These are phyloP conservation scores for Rhodotorula babjevae DNA, from an alignment of 768 basidiomycete species.

Conservation along the genomic window DNA sequence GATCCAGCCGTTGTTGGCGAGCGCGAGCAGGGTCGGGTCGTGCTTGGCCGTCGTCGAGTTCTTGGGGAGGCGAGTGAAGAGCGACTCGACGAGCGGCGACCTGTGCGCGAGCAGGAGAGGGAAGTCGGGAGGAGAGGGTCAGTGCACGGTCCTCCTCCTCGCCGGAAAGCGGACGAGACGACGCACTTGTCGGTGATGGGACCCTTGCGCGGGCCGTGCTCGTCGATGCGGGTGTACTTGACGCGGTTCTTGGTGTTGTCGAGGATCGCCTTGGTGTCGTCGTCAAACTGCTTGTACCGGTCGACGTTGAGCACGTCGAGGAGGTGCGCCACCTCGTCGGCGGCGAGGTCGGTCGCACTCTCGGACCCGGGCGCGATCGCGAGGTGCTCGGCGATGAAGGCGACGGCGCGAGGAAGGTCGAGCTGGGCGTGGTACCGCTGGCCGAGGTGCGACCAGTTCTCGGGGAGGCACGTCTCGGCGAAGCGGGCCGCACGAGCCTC, in stretches of 20 bases:
- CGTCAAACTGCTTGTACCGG: slow-evolving; percentile 69
- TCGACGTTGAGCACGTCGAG: slow-evolving; percentile 84
- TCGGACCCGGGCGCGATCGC: slow-evolving; percentile 45
- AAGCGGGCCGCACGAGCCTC: slow-evolving; percentile 53
- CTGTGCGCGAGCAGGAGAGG: slow-evolving; percentile 50
- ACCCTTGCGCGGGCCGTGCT: slow-evolving; percentile 75
- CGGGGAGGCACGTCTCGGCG: slow-evolving; percentile 31
- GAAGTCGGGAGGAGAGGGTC: too few species aligned
- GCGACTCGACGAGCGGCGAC: slow-evolving; percentile 76
- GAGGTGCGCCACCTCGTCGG: slow-evolving; percentile 68
- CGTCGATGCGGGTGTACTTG: slow-evolving; percentile 74
- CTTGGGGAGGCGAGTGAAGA: slow-evolving; percentile 76
- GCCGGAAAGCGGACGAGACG: not conserved
- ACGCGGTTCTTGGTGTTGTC: slow-evolving; percentile 70
- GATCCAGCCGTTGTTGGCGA: slow-evolving; percentile 99
- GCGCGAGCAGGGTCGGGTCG: slow-evolving; percentile 59
- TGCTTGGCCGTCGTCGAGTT: slow-evolving; percentile 51
- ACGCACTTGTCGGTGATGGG: slow-evolving; percentile 66
- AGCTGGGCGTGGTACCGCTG: slow-evolving; percentile 63
- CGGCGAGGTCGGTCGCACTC: slow-evolving; percentile 55
- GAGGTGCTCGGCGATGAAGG: slow-evolving; percentile 65
- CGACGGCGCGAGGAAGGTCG: slow-evolving; percentile 63
- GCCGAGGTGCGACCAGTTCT: slow-evolving; percentile 34
- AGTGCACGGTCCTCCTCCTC: not conserved
- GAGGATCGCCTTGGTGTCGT: slow-evolving; percentile 69